Evolutionary conservation across 2,329 filamentous ascomycete species (phyloP), one percentile per base, ranked within the genome.

Genomic region (Scedosporium dehoogii): DNA sequence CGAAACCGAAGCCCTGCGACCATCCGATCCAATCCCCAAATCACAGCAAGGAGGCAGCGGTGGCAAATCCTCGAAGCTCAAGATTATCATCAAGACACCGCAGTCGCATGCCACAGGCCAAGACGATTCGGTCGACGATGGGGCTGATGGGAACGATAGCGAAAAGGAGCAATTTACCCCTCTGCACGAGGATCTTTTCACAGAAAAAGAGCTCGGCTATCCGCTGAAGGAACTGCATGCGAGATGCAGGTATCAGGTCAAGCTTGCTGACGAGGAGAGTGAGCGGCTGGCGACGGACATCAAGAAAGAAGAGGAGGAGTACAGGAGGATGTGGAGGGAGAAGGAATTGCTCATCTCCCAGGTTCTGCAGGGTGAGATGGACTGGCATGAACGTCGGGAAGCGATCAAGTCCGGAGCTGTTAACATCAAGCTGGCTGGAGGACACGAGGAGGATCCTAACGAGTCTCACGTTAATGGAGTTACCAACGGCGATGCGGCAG

Each of bases 1-100:
- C 78, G 94, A 99, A 73, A 97, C 93, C 3, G 94, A 99, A 76
- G 90, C 91, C 16, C 81, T 96, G 23, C 87, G 91, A n/a, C 89
- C 90, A 4, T 86, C 85, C 16, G 86, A 92, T 71, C 85, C 88
- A 2, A 84, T 91, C 12, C 86, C 88, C 23, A 89, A 91, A 72
- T 85, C 86, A 63, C 82, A 85, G 78, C 84, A 86, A 68, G 48
- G 46, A 25, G 59, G 29, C 2, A 71, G 73, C 70, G 18, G 70
- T 72, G 75, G 72, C 69, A 82, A 79, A 66, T 75, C 76, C 55
- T 78, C 77, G 64, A 84, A 84, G 67, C 75, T 86, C 44, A 87
- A 86, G 69, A 85, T 86, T 65, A 83, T 86, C 68, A 79, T 86
- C 71, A 86, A 86, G 72, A 85, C 81, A 27, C 80, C 80, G 1